Percentiles rank a stretch among this genome's conserved stretches.
Conservation (phyloP, 2,329 filamentous ascomycete genomes). For the Ophiostoma triangulosporum region DNA sequence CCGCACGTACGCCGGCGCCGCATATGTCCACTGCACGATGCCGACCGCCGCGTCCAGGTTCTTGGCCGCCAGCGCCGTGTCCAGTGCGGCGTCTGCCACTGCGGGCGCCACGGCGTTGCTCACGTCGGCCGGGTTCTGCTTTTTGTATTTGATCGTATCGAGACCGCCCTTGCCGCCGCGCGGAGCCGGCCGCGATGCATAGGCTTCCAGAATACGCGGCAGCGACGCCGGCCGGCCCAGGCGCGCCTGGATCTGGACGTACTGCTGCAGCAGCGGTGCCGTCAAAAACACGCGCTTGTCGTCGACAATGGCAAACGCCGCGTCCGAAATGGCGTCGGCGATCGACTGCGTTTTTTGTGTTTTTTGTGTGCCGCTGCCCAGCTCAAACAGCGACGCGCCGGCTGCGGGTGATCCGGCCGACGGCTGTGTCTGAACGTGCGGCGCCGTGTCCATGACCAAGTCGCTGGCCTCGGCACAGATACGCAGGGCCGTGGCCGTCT, state of each 20-base stretch:
- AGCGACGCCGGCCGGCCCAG: constrained; percentile 63
- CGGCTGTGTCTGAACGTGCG: constrained; percentile 22
- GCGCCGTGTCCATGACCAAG: constrained; percentile 19
- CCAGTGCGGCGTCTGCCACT: constrained; percentile 60
- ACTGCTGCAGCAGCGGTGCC: constrained; percentile 54
- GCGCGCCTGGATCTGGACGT: constrained; percentile 62
- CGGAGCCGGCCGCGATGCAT: constrained; percentile 69
- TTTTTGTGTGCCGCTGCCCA: constrained; percentile 16
- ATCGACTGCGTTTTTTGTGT: constrained; percentile 12
- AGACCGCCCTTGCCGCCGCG: constrained; percentile 35
- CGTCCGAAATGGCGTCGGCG: constrained; percentile 38
- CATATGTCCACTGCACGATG: constrained; percentile 58
- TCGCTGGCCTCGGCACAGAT: constrained; percentile 32
- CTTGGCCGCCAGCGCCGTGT: constrained; percentile 65
- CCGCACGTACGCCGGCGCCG: constrained; percentile 50
- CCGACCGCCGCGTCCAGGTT: constrained; percentile 66
- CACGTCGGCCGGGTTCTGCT: constrained; percentile 47
- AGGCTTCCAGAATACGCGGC: constrained; percentile 67
- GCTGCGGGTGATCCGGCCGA: neutral
- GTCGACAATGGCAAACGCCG: constrained; percentile 56
- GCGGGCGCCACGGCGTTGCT: constrained; percentile 58
- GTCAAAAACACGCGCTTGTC: constrained; percentile 73
- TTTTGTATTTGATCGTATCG: constrained; percentile 35
- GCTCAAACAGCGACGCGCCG: constrained; percentile 28
- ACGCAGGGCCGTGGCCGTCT: constrained; percentile 30